Base-by-base conservation (phyloP, 192 early-diverging fungal species). In the Gonapodya sp. region DNA sequence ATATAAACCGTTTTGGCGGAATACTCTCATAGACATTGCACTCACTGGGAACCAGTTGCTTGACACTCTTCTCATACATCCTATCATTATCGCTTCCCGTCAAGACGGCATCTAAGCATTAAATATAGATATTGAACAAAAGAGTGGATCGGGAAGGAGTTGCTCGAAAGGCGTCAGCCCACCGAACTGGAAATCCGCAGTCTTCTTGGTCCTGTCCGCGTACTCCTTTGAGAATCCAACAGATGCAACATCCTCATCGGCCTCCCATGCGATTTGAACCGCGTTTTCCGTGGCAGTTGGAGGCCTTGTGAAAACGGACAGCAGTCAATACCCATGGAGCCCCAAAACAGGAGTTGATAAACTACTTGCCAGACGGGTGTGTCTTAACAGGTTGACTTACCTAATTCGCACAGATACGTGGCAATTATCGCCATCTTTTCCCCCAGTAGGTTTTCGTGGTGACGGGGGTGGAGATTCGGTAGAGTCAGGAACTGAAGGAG, bases 391-490 rank as follows among this genome's bases (percentile, higher is more conserved):
- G 64, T 72, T 72, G 18, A 33, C 30, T 34, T 18, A 34, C 75
- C 75, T 77, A 2, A 77, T 77, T 16, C 75, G 75, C 16, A 77
- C 75, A 31, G 75, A 32, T 18, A 77, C 75, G 34, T 16, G 14
- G 75, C 75, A 77, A 77, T 77, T 77, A 33, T 77, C 75, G 75
- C 34, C 75, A 64, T 64, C 46, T 24, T 64, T 64, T 64, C 46
- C 46, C 24, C 46, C 46, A 8, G 46, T 64, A 64, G 46, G 46
- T 64, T 64, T 64, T 8, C 46, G 46, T 8, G 46, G 46, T 64
- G 46, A 64, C 8, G 46, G 46, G 8, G 46, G 46, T 24, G 46
- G 46, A 24, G 46, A 64, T 24, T 64, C 46, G 8, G 8, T 24
- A 64, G 46, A 64, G 24, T 8, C 24, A 24, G 46, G 8, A 24